phyloP scores from a whole-genome alignment of 495 filamentous ascomycete genomes.

The Neurospora terricola region DNA sequence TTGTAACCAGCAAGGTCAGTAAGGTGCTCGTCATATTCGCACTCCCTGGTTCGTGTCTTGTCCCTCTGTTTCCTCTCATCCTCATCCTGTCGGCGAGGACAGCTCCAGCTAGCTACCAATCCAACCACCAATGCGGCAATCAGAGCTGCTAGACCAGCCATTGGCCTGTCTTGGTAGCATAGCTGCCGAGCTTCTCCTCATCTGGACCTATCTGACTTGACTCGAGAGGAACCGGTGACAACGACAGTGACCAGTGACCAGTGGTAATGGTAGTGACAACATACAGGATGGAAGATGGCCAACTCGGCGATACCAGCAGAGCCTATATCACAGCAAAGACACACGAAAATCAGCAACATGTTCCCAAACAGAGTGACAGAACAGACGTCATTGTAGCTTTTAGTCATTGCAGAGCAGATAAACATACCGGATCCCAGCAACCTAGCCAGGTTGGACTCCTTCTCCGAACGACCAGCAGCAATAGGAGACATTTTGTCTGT shows the following conservation, averaged over 20 bases:
- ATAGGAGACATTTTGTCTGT: constrained; percentile 38
- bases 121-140: background rate
- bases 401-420: background rate
- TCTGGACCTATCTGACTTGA: background rate
- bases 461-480: constrained; percentile 52
- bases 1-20: constrained; percentile 14
- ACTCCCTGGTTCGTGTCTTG: background rate
- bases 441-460: constrained; percentile 79
- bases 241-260: background rate
- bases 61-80: background rate
- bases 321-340: constrained; percentile 37
- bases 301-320: constrained; percentile 93
- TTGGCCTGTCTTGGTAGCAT: constrained; percentile 7
- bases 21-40: background rate
- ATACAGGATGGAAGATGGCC: constrained; percentile 90
- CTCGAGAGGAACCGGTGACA: background rate
- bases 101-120: background rate
- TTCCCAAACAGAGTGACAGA: background rate
- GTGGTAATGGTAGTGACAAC: constrained; percentile 15
- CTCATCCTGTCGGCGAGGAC: background rate
- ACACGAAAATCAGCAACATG: constrained; percentile 1
- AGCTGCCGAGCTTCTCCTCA: background rate
- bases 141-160: background rate
- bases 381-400: background rate
- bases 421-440: constrained; percentile 79